Percentiles rank a stretch among this genome's conserved stretches.
Evolutionary conservation across 2,329 filamentous ascomycete genomes (phyloP).

Genomic region (Hymenoscyphus linearis): DNA sequence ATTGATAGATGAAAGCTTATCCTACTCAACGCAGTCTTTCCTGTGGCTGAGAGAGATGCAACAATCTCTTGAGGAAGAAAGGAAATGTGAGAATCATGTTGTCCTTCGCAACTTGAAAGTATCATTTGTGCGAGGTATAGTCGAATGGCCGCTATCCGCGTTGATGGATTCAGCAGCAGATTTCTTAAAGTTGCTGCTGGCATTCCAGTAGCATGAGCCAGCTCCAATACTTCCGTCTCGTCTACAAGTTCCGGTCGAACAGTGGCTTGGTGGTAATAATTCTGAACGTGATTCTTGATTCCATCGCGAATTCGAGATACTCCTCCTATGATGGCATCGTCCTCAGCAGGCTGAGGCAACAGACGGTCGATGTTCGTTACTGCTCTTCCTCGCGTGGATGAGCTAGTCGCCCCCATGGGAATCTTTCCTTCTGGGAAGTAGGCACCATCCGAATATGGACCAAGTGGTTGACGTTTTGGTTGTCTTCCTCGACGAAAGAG

Average conservation of each 20-base stretch:
- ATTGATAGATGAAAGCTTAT: not conserved
- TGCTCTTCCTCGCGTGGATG: not conserved
- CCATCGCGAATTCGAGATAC: constrained; percentile 16
- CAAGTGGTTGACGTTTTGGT: not conserved
- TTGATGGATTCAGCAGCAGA: constrained; percentile 11
- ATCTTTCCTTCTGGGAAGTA: constrained; percentile 6
- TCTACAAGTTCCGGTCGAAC: constrained; percentile 10
- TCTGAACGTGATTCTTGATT: constrained; percentile 20
- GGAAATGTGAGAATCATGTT: not conserved
- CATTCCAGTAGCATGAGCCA: constrained; percentile 6
- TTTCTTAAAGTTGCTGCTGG: constrained; percentile 2
- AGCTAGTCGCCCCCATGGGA: not conserved
- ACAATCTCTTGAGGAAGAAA: constrained; percentile 14
- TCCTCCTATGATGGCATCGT: constrained; percentile 13
- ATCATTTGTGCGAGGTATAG: constrained; percentile 12
- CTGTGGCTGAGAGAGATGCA: not conserved
- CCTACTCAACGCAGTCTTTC: constrained; percentile 5
- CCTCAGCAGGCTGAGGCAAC: constrained; percentile 16
- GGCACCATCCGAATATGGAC: not conserved
- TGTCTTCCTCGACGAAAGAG: constrained; percentile 8
- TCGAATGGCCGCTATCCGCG: constrained; percentile 9
- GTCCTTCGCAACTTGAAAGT: constrained; percentile 11
- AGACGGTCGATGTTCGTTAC: constrained; percentile 7
- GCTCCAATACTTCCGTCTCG: constrained; percentile 8
- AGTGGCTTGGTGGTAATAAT: constrained; percentile 12